Base-by-base conservation (phyloP, 129 eudicot species). In the Chrysanthemum lavandulifolium region DNA sequence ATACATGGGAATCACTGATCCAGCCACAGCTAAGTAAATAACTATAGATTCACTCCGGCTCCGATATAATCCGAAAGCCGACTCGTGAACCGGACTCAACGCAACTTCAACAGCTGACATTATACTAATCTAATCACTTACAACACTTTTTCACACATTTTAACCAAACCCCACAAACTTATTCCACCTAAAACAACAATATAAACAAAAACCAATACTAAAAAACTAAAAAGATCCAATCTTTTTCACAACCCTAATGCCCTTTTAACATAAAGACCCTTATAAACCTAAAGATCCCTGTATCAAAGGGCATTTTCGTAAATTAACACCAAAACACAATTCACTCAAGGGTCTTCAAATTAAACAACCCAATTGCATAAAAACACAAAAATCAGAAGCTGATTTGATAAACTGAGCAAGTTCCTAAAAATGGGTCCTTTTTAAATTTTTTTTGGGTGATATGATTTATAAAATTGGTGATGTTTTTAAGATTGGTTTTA, bases 31-130 rank as follows among this genome's bases (percentile, higher is more conserved):
- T 53, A 82, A 58, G 79, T 84, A 87, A 27, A 90, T 72, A 33
- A 72, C 76, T 33, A 83, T 79, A 9, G 88, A 70, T 75, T 89
- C 82, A 21, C 74, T 68, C 45, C 54, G 61, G 83, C 31, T 57
- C 53, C 62, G 61, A 43, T 84, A 51, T 51, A 65, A 78, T 59
- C 85, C 82, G 47, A 4, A 80, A 69, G 60, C 74, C 79, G 51
- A 79, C 9, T 40, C 77, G 45, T 53, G 77, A 78, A 86, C 72
- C 23, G 87, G 87, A 70, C 86, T 80, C 80, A 78, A 77, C 61
- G 82, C 87, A 77, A 86, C 91, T 84, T 84, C 93, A 80, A 72
- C 89, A 77, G 77, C 85, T 71, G 93, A 82, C 89, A 87, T 87
- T 67, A 67, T 87, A 56, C 61, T 65, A 49, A 45, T 54, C 16